Base-by-base conservation (phyloP, 2,329 filamentous ascomycete species). In the Nannizziopsis barbatae region DNA sequence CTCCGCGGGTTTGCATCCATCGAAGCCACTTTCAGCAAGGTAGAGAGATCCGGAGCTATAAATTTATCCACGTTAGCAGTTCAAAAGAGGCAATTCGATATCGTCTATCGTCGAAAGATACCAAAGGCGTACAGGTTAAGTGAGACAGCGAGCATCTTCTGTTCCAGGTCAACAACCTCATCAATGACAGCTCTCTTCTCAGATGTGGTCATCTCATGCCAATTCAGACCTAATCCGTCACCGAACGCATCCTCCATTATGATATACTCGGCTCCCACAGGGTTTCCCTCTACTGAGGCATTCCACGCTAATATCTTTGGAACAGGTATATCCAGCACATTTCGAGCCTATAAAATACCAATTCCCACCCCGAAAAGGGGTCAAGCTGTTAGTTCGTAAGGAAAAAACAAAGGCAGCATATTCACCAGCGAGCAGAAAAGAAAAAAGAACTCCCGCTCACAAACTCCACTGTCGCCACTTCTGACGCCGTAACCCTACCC, bases 231-330 rank as follows among this genome's bases (percentile, higher is more conserved):
- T 42, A 68, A 55, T 47, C 54, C 55, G 32, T 43, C 60, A n/a
- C 65, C 62, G n/a, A 33, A 40, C 39, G 61, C 60, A 44, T 60
- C 52, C 52, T 62, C 60, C 57, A 62, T 62, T 8, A 58, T 54
- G 41, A 53, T 53, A 51, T 52, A 57, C 15, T 51, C 57, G 12
- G 58, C 55, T 53, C 52, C 53, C 30, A 60, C 59, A 15, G 55
- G 55, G 50, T 62, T 58, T 9, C 56, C 42, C 41, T 52, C 31
- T 5, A 32, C 3, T n/a, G 35, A n/a, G 15, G 47, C 22, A 48
- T 45, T 52, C 50, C 44, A 53, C 20, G 52, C 50, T 38, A 49
- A 32, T 3, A 53, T 45, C 20, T 36, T 46, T 3, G 53, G 56
- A 20, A 46, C 37, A 10, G 57, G 57, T 10, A 57, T 52, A 33